Conservation (phyloP, 2,329 filamentous ascomycete genomes). For the Cladosporium colombiae region DNA sequence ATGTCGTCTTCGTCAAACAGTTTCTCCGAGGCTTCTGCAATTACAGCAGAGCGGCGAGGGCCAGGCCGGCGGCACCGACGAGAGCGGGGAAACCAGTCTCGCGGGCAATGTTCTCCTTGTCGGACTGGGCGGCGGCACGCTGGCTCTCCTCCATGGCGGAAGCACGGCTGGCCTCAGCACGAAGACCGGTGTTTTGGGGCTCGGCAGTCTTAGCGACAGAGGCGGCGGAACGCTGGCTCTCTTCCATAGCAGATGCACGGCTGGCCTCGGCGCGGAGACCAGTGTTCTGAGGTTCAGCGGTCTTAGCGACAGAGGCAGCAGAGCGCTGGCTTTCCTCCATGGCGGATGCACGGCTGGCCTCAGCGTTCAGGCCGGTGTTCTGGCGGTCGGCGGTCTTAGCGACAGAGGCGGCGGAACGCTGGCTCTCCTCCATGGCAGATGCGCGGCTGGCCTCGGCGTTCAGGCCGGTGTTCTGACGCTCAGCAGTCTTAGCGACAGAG, state of each 20-base stretch:
- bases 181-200: neutral
- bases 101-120: conserved; percentile 10
- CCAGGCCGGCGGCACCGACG: conserved; percentile 16
- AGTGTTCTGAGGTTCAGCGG: neutral
- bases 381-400: neutral
- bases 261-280: conserved; percentile 8
- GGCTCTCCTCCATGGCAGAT: conserved; percentile 11
- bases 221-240: conserved; percentile 14
- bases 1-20: neutral
- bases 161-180: conserved; percentile 8
- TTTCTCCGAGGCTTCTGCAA: neutral
- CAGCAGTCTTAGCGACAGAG: conserved; percentile 1
- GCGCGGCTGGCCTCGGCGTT: conserved; percentile 9
- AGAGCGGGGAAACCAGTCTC: conserved; percentile 18
- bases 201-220: conserved; percentile 1
- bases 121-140: conserved; percentile 12
- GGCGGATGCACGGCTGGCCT: conserved; percentile 4
- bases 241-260: conserved; percentile 11
- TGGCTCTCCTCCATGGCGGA: conserved; percentile 15
- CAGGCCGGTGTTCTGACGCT: neutral
- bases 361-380: neutral
- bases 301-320: neutral
- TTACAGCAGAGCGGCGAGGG: conserved; percentile 16
- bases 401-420: conserved; percentile 9
- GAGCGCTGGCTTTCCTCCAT: conserved; percentile 14